Conservation (phyloP, 768 basidiomycete species). For the Pisolithus tinctorius region DNA sequence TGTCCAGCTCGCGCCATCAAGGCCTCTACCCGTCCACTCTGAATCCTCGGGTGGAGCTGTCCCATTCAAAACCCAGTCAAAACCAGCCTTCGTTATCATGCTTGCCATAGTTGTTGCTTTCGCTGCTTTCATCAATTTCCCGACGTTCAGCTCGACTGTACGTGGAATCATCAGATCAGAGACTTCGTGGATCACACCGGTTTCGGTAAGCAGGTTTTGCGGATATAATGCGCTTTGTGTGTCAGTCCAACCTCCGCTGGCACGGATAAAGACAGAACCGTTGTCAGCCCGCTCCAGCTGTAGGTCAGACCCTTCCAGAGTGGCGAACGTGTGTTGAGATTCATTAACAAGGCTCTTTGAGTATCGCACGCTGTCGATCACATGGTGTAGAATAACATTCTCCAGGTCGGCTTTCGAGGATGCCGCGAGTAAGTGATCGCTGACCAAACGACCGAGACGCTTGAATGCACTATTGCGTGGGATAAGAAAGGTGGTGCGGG, state of each 20-base stretch:
- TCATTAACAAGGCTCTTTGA: slow-evolving; percentile 52
- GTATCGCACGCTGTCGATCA: slow-evolving; percentile 72
- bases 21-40: slow-evolving; percentile 48
- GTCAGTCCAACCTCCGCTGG: slow-evolving; percentile 76
- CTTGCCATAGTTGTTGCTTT: slow-evolving; percentile 86
- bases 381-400: slow-evolving; percentile 84
- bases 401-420: slow-evolving; percentile 76
- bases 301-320: slow-evolving; percentile 80
- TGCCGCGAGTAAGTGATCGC: slow-evolving; percentile 75
- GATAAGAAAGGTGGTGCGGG: slow-evolving; percentile 75
- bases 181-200: slow-evolving; percentile 88
- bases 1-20: slow-evolving; percentile 67
- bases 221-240: slow-evolving; percentile 55
- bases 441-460: slow-evolving; percentile 76
- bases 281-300: slow-evolving; percentile 59
- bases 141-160: slow-evolving; percentile 76
- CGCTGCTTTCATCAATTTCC: slow-evolving; percentile 86
- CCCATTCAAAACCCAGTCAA: slow-evolving; percentile 89
- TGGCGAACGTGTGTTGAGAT: slow-evolving; percentile 66
- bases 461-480: slow-evolving; percentile 89
- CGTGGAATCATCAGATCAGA: slow-evolving; percentile 83
- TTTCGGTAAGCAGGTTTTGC: slow-evolving; percentile 72
- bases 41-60: slow-evolving; percentile 68
- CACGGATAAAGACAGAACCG: slow-evolving; percentile 38
- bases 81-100: slow-evolving; percentile 74